A percentile compares a stretch with the other conserved stretches of the same genome.
Evolutionary conservation across 441 rosid genomes (phyloP).

Genomic region (Gossypium davidsonii): DNA sequence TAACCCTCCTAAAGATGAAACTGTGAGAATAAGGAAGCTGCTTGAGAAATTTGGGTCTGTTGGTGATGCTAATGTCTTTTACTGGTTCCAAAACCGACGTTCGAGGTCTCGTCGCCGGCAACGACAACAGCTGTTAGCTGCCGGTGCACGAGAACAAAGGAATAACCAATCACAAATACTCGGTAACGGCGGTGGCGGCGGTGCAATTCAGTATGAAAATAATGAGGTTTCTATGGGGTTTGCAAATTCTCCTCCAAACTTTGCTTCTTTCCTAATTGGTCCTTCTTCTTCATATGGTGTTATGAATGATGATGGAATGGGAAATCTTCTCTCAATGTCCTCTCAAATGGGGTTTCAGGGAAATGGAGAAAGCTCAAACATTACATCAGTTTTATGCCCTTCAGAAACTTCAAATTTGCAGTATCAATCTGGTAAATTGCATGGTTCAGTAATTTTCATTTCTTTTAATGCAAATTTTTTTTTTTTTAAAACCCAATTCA

Average conservation of each 20-base stretch:
- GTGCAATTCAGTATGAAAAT: constrained; percentile 41
- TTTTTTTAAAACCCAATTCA: neutral
- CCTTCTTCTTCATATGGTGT: constrained; percentile 45
- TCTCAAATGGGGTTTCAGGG: constrained; percentile 63
- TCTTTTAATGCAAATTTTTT: neutral
- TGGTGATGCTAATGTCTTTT: constrained; percentile 95
- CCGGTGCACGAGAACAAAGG: constrained; percentile 30
- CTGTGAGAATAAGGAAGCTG: constrained; percentile 76
- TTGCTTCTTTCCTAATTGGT: constrained; percentile 34
- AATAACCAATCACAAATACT: constrained; percentile 23
- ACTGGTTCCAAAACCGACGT: constrained; percentile 96
- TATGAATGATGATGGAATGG: constrained; percentile 37
- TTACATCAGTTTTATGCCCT: constrained; percentile 45
- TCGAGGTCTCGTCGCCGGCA: constrained; percentile 98
- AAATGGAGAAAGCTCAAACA: constrained; percentile 40
- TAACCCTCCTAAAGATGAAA: constrained; percentile 94
- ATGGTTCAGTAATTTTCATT: constrained; percentile 18
- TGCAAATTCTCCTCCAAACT: constrained; percentile 26
- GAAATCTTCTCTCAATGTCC: constrained; percentile 42
- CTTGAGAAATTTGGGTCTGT: constrained; percentile 89
- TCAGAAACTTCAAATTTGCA: constrained; percentile 58
- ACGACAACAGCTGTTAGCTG: constrained; percentile 65
- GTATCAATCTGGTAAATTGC: constrained; percentile 64
- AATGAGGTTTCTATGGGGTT: constrained; percentile 24
- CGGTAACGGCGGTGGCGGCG: constrained; percentile 17